Conservation (phyloP, 1,284 basidiomycete genomes). For the Ganoderma leucocontextum region DNA sequence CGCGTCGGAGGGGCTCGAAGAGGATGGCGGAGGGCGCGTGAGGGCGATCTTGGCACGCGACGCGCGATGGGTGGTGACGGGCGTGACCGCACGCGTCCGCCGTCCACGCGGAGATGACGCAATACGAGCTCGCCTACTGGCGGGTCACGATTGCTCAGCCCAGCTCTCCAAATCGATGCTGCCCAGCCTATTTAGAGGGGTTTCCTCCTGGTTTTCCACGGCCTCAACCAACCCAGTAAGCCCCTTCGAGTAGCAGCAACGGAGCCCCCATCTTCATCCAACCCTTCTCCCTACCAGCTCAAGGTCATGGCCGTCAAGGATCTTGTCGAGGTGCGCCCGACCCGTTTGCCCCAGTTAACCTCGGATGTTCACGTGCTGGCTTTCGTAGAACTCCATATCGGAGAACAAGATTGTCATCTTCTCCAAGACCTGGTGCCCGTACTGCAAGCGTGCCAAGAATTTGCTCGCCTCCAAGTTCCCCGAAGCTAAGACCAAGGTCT, state of each 20-base stretch:
- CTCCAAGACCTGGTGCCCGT: slow-evolving; percentile 73
- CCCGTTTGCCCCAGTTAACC: not conserved
- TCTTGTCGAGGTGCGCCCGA: slow-evolving; percentile 50
- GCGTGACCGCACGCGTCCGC: slow-evolving; percentile 29
- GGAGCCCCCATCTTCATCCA: slow-evolving; percentile 45
- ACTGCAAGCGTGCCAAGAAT: slow-evolving; percentile 64
- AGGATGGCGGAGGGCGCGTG: not conserved
- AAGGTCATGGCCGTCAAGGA: slow-evolving; percentile 49
- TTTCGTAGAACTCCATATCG: slow-evolving; percentile 57
- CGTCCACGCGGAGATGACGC: slow-evolving; percentile 28
- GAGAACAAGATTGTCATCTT: slow-evolving; percentile 73
- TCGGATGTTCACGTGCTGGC: not conserved
- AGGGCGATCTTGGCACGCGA: slow-evolving; percentile 8
- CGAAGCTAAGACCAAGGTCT: slow-evolving; percentile 55
- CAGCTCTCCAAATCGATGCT: slow-evolving; percentile 32
- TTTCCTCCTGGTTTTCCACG: slow-evolving; percentile 31
- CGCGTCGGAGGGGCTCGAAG: slow-evolving; percentile 1
- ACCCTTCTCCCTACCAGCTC: slow-evolving; percentile 48
- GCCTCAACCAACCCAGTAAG: slow-evolving; percentile 38
- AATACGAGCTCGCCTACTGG: slow-evolving; percentile 9
- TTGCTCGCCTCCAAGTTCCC: slow-evolving; percentile 61
- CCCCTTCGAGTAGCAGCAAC: slow-evolving; percentile 28
- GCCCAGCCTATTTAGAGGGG: slow-evolving; percentile 38
- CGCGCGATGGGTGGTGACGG: slow-evolving; percentile 12
- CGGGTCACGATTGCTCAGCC: slow-evolving; percentile 26